A percentile compares a stretch with the other conserved stretches of the same genome.
Conservation (phyloP, 2,329 filamentous ascomycete genomes). For the Xylariaceae sp. region DNA sequence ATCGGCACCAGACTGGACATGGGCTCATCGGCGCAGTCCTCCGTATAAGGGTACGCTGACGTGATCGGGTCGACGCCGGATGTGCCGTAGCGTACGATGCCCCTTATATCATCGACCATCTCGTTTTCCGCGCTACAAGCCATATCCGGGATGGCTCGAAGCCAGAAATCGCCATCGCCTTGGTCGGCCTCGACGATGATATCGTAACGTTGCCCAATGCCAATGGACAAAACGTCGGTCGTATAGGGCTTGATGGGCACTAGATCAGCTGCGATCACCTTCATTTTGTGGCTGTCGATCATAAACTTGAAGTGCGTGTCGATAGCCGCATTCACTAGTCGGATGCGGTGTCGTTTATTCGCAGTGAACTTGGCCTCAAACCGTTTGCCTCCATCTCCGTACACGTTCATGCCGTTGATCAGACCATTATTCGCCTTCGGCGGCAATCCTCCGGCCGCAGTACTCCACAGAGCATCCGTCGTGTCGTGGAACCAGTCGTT, state of each 20-base stretch:
- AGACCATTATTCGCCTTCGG: slow-evolving; percentile 39
- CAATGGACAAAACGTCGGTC: slow-evolving; percentile 36
- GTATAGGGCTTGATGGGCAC: slow-evolving; percentile 53
- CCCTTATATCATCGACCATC: slow-evolving; percentile 39
- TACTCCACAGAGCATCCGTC: slow-evolving; percentile 32
- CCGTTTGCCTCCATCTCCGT: slow-evolving; percentile 29
- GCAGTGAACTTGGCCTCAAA: slow-evolving; percentile 34
- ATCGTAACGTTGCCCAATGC: slow-evolving; percentile 38
- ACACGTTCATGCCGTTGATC: slow-evolving; percentile 32
- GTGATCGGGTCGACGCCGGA: slow-evolving; percentile 13
- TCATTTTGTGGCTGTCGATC: slow-evolving; percentile 53
- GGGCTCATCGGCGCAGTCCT: slow-evolving; percentile 34
- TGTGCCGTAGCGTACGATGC: slow-evolving; percentile 42
- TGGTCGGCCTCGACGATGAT: slow-evolving; percentile 41
- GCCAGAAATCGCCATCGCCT: slow-evolving; percentile 38
- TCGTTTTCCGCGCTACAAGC: slow-evolving; percentile 38
- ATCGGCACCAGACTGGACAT: slow-evolving; percentile 29
- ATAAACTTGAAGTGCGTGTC: slow-evolving; percentile 44
- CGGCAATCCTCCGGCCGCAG: slow-evolving; percentile 25
- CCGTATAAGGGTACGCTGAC: slow-evolving; percentile 10
- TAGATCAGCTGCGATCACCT: slow-evolving; percentile 54
- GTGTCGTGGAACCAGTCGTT: slow-evolving; percentile 54
- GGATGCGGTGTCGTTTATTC: slow-evolving; percentile 41
- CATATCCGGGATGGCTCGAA: slow-evolving; percentile 40
- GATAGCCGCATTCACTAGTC: slow-evolving; percentile 43